A percentile compares a stretch with the other conserved stretches of the same genome.
phyloP scores from a whole-genome alignment of 148 eudicot species.

The Rhododendron williamsianum region DNA sequence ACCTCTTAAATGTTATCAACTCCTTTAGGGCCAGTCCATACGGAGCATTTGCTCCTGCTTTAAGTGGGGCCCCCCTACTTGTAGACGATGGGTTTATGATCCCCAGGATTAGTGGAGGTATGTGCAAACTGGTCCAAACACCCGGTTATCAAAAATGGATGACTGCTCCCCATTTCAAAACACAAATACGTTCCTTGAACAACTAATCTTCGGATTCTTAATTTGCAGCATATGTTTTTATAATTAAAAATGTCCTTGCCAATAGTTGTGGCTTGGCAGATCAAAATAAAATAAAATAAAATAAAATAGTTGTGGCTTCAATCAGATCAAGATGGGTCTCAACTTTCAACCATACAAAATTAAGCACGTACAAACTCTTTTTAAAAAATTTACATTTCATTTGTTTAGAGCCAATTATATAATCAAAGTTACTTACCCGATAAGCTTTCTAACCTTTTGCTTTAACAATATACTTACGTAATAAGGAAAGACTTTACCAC shows the following conservation, averaged over 20 bases:
- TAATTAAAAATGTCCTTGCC: neutral
- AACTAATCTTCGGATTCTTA: neutral
- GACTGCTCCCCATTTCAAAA: neutral
- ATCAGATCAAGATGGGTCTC: neutral
- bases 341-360: neutral
- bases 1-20: too few relatives aligned
- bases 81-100: too few relatives aligned
- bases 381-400: neutral
- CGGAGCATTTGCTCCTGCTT: too few relatives aligned
- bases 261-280: neutral
- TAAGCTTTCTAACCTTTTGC: neutral
- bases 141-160: neutral
- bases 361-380: neutral
- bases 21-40: too few relatives aligned
- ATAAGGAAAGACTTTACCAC: neutral
- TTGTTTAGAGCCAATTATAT: neutral
- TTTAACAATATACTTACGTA: neutral
- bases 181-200: neutral
- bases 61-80: too few relatives aligned
- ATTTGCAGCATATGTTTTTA: neutral
- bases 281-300: too few relatives aligned
- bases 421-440: neutral
- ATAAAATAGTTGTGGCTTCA: neutral
- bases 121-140: neutral
- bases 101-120: too few relatives aligned